These are phyloP conservation scores for Exophiala bonariae DNA, from an alignment of 2,329 filamentous ascomycete species.

Conservation along the genomic window DNA sequence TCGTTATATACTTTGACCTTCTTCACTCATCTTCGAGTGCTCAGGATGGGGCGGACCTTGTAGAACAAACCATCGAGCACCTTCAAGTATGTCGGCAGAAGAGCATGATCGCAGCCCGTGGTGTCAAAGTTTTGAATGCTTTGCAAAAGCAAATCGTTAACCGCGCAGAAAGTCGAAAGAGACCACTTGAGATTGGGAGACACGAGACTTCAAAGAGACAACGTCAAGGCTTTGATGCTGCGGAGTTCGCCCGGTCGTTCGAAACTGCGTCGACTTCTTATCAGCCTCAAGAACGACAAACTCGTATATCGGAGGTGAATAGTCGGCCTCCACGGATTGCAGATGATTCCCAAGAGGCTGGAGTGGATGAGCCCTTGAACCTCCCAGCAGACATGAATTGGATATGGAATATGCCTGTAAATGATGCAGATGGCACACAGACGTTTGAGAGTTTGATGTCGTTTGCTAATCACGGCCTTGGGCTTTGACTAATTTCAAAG, in stretches of 20 bases:
- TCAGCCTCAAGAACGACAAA: not conserved
- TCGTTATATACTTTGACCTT: constrained; percentile 38
- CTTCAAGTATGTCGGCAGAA: constrained; percentile 11
- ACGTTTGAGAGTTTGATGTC: constrained; percentile 18
- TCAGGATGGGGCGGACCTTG: constrained; percentile 10
- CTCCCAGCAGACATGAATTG: constrained; percentile 12
- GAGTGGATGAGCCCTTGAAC: constrained; percentile 3
- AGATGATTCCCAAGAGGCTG: not conserved
- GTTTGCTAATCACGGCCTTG: constrained; percentile 18
- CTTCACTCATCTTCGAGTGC: constrained; percentile 33
- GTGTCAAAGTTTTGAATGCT: constrained; percentile 18
- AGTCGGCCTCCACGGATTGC: not conserved
- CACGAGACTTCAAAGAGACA: constrained; percentile 7
- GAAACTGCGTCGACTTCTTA: not conserved
- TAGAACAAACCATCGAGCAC: constrained; percentile 12
- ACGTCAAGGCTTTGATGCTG: constrained; percentile 16
- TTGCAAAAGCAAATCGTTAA: constrained; percentile 16
- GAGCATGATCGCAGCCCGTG: constrained; percentile 22
- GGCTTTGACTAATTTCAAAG: constrained; percentile 1
- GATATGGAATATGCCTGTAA: constrained; percentile 12
- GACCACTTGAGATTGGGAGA: not conserved
- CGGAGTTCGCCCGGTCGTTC: constrained; percentile 14
- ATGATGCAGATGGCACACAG: constrained; percentile 8
- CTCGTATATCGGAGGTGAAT: not conserved
- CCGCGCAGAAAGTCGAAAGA: constrained; percentile 6